Conservation (phyloP, 345 rosid genomes). For the Bretschneidera sinensis region DNA sequence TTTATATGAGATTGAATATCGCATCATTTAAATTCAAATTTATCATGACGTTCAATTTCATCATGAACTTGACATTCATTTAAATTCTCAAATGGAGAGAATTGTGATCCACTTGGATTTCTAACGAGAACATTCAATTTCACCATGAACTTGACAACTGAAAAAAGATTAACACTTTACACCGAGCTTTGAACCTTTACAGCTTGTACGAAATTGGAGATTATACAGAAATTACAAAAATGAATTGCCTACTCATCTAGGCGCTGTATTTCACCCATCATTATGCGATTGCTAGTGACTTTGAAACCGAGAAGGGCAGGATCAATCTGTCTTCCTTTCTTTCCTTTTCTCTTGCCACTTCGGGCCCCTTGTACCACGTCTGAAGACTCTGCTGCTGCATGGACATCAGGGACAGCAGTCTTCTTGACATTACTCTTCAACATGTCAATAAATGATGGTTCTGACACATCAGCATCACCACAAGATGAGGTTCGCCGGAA, state of each 20-base stretch:
- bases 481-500: slow-evolving; percentile 45
- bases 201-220: slow-evolving; percentile 1
- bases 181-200: slow-evolving; percentile 25
- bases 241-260: slow-evolving; percentile 41
- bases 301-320: slow-evolving; percentile 57
- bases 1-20: no score
- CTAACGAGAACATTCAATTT: no score
- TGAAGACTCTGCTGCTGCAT: slow-evolving; percentile 22
- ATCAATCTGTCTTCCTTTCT: slow-evolving; percentile 54
- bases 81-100: no score
- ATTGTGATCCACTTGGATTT: no score
- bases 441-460: slow-evolving; percentile 79
- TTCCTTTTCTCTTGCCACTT: slow-evolving; percentile 46
- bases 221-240: no score
- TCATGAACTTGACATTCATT: no score
- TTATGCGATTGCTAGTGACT: slow-evolving; percentile 52
- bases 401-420: slow-evolving; percentile 3
- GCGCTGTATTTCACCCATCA: slow-evolving; percentile 61
- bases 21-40: no score
- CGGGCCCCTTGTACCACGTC: slow-evolving; percentile 23
- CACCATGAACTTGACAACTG: no score
- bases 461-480: slow-evolving; percentile 43
- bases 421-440: slow-evolving; percentile 34
- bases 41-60: no score
- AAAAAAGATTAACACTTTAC: slow-evolving; percentile 1